Base-by-base conservation (phyloP, 345 rosid genomes). In the Physaria fendleri region DNA sequence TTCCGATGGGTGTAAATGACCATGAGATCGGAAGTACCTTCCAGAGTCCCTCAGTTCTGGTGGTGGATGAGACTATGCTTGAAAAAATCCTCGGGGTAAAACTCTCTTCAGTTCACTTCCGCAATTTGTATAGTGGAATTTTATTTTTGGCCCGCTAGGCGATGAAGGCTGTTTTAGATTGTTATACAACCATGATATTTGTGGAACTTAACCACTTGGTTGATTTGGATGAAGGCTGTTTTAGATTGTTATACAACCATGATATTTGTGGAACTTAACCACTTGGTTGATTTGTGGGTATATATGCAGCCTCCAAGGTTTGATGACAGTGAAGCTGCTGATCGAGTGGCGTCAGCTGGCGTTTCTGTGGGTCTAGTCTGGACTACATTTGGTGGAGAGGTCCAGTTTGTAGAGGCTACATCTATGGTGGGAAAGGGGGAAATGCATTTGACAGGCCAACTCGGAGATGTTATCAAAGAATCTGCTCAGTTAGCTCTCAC, bases 331-430 rank as follows among this genome's bases (percentile, higher is more conserved):
- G 97, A 93, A 83, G 89, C 95, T 50, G 95, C 91, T 56, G 95
- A 93, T 35, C 84, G 99, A n/a, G 95, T 93, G 66, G 91, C 91
- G 22, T 64, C 78, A 72, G 97, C 99, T 21, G 99, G 99, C 28
- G 81, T 82, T 58, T 86, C 95, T 2, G 95, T 93, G 51, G 99
- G 99, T 61, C 95, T 93, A 50, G 99, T 93, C 25, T 93, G 99
- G 99, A 93, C 99, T 69, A 65, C 82, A 63, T 81, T 93, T 75
- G 99, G 99, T 50, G 99, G 99, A 55, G 99, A 93, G 78, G 99
- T 89, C 34, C 99, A 93, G 73, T 93, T 85, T 67, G 91, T 93
- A 59, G 99, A 93, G 78, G 99, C 94, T 63, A 77, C 94, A 33
- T 71, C 89, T 44, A 93, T 85, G 95, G 82, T 30, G 9, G 99